Base-by-base conservation (phyloP, 352 stramenopile genomes). In the Globisporangium nunn region DNA sequence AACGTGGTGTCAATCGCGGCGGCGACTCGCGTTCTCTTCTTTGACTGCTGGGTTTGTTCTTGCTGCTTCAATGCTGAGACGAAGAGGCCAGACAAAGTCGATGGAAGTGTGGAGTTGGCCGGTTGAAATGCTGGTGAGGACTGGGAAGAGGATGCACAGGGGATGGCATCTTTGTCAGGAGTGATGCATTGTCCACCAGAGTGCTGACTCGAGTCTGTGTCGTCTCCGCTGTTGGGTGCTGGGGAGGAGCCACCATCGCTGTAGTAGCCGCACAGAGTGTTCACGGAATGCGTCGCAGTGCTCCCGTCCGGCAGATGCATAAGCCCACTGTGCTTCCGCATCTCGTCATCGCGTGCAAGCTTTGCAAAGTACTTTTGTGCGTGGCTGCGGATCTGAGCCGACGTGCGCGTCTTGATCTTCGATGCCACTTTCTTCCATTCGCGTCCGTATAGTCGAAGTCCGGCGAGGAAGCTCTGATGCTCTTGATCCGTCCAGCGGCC, bases 341-440 rank as follows among this genome's bases (percentile, higher is more conserved):
- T 64, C 59, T 91, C 75, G 29, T 88, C 77, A 52, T 94, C 85
- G 11, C 85, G 83, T 2, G 85, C 77, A 12, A 94, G 75, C 52
- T 93, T 94, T 18, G 82, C 81, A 64, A 94, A 94, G 56, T 94
- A 94, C 58, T 94, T 94, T 62, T 94, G 82, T 7, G 82, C 82
- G 56, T 93, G 82, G 52, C 78, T 93, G 17, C 82, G 81, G 48
- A 93, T 93, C 62, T 93, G 85, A 29, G 82, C 85, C 12, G 85
- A 91, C 45, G 82, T 92, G n/a, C 85, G 78, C 2, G 85, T 93
- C 67, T 91, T 91, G 59, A 94, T 93, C 66, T 91, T 92, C 50
- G 77, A 81, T n/a, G 85, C 85, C 15, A 94, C 82, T 73, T 97
- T 97, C 68, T 98, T 99, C 97, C 97, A 99, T 67, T 99, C 92